phyloP scores from a whole-genome alignment of 805 yeast genomes.

The Saccharomyces eubayanus region DNA sequence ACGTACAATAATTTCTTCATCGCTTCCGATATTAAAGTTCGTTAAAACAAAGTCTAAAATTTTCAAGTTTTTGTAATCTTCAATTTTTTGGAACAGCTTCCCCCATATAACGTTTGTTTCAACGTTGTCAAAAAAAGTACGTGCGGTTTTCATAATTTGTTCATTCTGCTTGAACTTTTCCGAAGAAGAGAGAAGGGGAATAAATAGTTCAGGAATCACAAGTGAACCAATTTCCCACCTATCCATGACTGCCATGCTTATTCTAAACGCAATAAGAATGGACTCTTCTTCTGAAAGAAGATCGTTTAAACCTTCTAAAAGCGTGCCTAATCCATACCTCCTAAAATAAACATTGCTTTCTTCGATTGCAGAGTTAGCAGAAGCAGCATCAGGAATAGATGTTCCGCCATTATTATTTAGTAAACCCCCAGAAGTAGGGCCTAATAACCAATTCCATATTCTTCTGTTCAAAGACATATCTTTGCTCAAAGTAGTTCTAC shows the following conservation, averaged over 20 bases:
- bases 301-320: slow-evolving; percentile 47
- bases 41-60: slow-evolving; percentile 52
- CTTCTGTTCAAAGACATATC: slow-evolving; percentile 95
- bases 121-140: slow-evolving; percentile 73
- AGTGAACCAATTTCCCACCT: slow-evolving; percentile 88
- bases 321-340: slow-evolving; percentile 42
- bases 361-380: slow-evolving; percentile 6
- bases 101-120: slow-evolving; percentile 78
- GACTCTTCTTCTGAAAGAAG: slow-evolving; percentile 33
- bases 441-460: slow-evolving; percentile 87
- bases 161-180: slow-evolving; percentile 24
- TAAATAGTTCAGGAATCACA: slow-evolving; percentile 60
- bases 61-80: slow-evolving; percentile 33
- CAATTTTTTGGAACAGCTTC: slow-evolving; percentile 36
- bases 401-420: slow-evolving; percentile 27
- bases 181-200: slow-evolving; percentile 53
- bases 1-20: slow-evolving; percentile 73
- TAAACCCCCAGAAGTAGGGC: slow-evolving; percentile 39
- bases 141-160: slow-evolving; percentile 47
- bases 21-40: slow-evolving; percentile 60
- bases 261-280: slow-evolving; percentile 45
- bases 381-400: not conserved
- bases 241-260: slow-evolving; percentile 72
- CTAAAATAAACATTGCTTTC: slow-evolving; percentile 47
- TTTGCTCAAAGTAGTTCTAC: slow-evolving; percentile 60